phyloP scores from a whole-genome alignment of 169 alveolate genomes.

The Plasmodium reichenowi region DNA sequence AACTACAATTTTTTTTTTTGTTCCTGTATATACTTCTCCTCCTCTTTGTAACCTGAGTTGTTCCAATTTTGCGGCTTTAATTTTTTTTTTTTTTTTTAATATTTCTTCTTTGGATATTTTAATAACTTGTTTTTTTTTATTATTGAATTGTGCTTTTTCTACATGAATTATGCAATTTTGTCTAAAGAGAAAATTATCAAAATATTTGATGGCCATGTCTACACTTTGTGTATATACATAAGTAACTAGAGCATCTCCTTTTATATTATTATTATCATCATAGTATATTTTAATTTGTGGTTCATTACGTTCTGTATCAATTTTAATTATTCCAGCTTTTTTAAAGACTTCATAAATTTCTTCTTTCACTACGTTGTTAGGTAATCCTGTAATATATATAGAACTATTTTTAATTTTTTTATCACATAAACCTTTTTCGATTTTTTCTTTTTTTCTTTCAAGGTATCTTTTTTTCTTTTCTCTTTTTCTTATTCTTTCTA shows the following conservation, averaged over 20 bases:
- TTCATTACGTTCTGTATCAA: constrained; percentile 88
- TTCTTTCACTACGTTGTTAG: constrained; percentile 81
- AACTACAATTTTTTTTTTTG: constrained; percentile 82
- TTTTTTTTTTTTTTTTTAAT: constrained; percentile 46
- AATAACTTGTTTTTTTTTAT: constrained; percentile 33
- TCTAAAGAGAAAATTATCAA: constrained; percentile 84
- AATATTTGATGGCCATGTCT: constrained; percentile 87
- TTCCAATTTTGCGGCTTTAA: constrained; percentile 80
- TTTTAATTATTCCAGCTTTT: constrained; percentile 89
- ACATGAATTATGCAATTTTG: constrained; percentile 85
- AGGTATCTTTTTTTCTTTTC: constrained; percentile 72
- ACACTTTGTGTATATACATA: constrained; percentile 89
- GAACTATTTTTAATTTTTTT: constrained; percentile 80
- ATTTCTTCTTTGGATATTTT: constrained; percentile 67
- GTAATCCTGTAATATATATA: constrained; percentile 86
- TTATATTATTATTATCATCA: constrained; percentile 83
- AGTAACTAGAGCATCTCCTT: constrained; percentile 89
- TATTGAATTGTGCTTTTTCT: constrained; percentile 82
- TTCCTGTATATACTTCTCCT: constrained; percentile 73
- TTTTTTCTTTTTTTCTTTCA: constrained; percentile 73
- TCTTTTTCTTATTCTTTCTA: constrained; percentile 53
- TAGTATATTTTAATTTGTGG: constrained; percentile 88
- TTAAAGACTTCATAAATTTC: constrained; percentile 86
- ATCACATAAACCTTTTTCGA: constrained; percentile 74
- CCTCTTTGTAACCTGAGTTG: constrained; percentile 68